These are phyloP conservation scores for Starmerella roubikii DNA, from an alignment of 805 yeast species.

Conservation along the genomic window DNA sequence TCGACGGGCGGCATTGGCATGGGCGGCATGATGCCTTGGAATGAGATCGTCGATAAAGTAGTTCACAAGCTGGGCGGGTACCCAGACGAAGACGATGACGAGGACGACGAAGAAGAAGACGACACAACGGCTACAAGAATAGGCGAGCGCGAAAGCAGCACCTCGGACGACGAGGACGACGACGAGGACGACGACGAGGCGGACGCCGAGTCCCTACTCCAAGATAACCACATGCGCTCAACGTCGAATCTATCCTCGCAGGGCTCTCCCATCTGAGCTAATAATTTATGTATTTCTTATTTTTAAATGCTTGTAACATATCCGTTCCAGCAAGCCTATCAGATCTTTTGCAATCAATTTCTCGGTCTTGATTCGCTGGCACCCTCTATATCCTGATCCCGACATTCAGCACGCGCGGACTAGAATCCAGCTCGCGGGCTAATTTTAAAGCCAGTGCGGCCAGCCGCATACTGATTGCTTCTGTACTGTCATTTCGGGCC, in stretches of 20 bases:
- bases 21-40: constrained; percentile 99
- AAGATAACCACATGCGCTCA: constrained; percentile 5
- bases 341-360: too few species aligned
- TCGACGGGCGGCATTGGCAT: constrained; percentile 96
- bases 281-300: background rate
- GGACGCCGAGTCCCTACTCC: constrained; percentile 13
- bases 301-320: background rate
- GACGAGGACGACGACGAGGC: constrained; percentile 37
- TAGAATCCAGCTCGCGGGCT: background rate
- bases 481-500: background rate
- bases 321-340: too few species aligned
- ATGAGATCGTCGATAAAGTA: constrained; percentile 77
- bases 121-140: constrained; percentile 13
- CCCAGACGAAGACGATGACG: constrained; percentile 43
- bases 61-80: constrained; percentile 56
- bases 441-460: background rate
- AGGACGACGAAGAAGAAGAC: constrained; percentile 33
- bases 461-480: background rate
- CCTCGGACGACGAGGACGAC: constrained; percentile 30
- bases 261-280: constrained; percentile 10
- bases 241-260: constrained; percentile 1
- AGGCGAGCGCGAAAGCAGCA: background rate
- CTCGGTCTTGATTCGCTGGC: too few species aligned
- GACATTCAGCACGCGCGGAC: constrained; percentile 9
- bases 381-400: background rate